Conservation (phyloP, 371 early-diverging fungal genomes). For the Apophysomyces trapeziformis region DNA sequence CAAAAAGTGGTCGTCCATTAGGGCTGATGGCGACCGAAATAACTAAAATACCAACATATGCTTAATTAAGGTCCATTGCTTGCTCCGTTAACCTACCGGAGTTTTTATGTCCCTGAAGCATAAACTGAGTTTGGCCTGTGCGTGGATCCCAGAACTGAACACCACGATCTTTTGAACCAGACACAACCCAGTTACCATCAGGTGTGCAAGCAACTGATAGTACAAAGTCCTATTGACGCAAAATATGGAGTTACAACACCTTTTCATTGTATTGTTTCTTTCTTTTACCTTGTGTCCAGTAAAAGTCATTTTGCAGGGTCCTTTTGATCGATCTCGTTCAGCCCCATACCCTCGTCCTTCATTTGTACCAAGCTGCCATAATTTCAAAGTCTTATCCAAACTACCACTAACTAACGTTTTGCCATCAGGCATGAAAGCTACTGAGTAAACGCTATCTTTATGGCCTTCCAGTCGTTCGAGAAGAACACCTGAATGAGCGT, state of each 20-base stretch:
- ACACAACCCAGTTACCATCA: slow-evolving; percentile 92
- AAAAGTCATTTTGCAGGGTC: slow-evolving; percentile 52
- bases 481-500: slow-evolving; percentile 78
- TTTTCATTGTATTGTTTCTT: neutral
- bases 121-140: slow-evolving; percentile 80
- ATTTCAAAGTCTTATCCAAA: slow-evolving; percentile 89
- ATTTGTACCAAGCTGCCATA: slow-evolving; percentile 81
- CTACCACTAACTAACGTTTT: slow-evolving; percentile 89
- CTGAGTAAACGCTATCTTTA: slow-evolving; percentile 92
- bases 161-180: slow-evolving; percentile 94
- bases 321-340: slow-evolving; percentile 34
- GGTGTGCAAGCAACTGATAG: slow-evolving; percentile 94
- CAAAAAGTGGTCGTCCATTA: slow-evolving; percentile 78
- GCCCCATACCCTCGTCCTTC: slow-evolving; percentile 30
- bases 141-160: slow-evolving; percentile 96
- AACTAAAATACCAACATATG: slow-evolving; percentile 52
- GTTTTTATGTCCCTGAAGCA: slow-evolving; percentile 98
- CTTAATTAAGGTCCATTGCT: too few species aligned
- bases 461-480: slow-evolving; percentile 93
- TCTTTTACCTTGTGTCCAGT: neutral
- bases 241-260: neutral
- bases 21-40: slow-evolving; percentile 92
- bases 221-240: slow-evolving; percentile 83
- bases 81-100: slow-evolving; percentile 62
- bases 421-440: slow-evolving; percentile 95